Percentiles rank a stretch among this genome's conserved stretches.
Conservation (phyloP, 495 filamentous ascomycete species). For the Penicillium taxi region DNA sequence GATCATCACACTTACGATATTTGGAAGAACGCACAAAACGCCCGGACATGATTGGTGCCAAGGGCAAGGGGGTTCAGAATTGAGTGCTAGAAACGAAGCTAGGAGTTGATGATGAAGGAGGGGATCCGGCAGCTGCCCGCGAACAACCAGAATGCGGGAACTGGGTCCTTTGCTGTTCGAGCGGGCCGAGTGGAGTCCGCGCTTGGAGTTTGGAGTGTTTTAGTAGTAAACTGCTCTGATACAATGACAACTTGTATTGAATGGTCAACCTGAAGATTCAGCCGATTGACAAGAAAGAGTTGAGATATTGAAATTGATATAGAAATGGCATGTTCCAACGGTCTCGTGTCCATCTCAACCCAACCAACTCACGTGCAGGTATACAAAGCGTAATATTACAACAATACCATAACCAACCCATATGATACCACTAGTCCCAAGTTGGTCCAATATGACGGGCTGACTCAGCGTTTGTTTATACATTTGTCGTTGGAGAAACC, state of each 20-base stretch:
- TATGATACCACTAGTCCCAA: conserved; percentile 12
- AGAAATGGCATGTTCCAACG: too few species aligned
- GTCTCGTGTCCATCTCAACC: neutral
- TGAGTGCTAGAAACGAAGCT: conserved; percentile 6
- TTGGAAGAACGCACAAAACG: conserved; percentile 98
- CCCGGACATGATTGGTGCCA: conserved; percentile 62
- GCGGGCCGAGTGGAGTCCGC: conserved; percentile 25
- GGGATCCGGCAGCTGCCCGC: conserved; percentile 11
- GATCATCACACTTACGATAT: conserved; percentile 66
- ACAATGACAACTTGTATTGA: too few species aligned
- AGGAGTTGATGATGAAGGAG: conserved; percentile 16
- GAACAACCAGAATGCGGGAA: conserved; percentile 20
- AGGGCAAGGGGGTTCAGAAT: conserved; percentile 8
- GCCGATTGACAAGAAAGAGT: too few species aligned
- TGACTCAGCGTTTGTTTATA: conserved; percentile 38
- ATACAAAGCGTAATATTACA: too few species aligned
- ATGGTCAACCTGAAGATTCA: neutral
- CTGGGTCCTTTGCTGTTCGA: conserved; percentile 21
- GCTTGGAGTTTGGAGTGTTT: conserved; percentile 1
- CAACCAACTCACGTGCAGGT: too few species aligned
- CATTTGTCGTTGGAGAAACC: conserved; percentile 35
- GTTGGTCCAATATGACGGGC: conserved; percentile 6
- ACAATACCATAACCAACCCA: too few species aligned
- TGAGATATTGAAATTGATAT: too few species aligned
- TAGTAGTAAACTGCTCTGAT: too few species aligned